Evolutionary conservation across 257 asterid species (phyloP), one percentile per base, ranked within the genome.

Genomic region (Cordia subcordata): DNA sequence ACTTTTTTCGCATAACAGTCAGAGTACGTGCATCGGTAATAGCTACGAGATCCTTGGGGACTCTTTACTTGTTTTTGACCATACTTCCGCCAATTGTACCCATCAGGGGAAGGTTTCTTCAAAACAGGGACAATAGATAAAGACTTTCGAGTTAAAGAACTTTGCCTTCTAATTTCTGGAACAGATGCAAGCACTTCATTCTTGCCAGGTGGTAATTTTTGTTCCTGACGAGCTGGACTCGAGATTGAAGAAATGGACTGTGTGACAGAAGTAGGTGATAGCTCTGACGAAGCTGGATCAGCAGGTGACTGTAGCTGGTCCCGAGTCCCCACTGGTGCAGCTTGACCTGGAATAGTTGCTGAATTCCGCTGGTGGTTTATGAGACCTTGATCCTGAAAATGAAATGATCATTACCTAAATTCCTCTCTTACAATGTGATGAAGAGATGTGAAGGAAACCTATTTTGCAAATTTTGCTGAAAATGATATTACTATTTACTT

Each of bases 31-130:
- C 97, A 90, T 81, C 95, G 76, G 81, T 90, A 87, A 70, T 87
- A 90, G 80, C 98, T 90, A 53, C 96, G 84, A 67, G 89, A 85
- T 66, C 97, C 97, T 77, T 81, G 87, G 49, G 96, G 97, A 79
- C 89, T 83, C 86, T 87, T 90, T 65, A 90, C 96, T 83, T 85
- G 95, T 87, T 90, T 90, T 65, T 90, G 95, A 68, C 96, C 98
- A 72, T 90, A 90, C 81, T 90, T 90, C 68, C 96, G 85, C 98
- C 96, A 90, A 72, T 90, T 90, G 79, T 76, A 90, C 71, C 98
- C 98, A 72, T 90, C 98, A 53, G 77, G 60, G 40, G 65, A 68
- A 53, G 85, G 79, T 52, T 72, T 75, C 75, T 69, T 85, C 19
- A 49, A 77, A 52, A 69, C 58, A 68, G 86, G 77, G 60, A 66